A percentile compares a stretch with the other conserved stretches of the same genome.
These are phyloP conservation scores for Cercophora newfieldiana DNA, from an alignment of 495 filamentous ascomycete genomes.

Conservation along the genomic window DNA sequence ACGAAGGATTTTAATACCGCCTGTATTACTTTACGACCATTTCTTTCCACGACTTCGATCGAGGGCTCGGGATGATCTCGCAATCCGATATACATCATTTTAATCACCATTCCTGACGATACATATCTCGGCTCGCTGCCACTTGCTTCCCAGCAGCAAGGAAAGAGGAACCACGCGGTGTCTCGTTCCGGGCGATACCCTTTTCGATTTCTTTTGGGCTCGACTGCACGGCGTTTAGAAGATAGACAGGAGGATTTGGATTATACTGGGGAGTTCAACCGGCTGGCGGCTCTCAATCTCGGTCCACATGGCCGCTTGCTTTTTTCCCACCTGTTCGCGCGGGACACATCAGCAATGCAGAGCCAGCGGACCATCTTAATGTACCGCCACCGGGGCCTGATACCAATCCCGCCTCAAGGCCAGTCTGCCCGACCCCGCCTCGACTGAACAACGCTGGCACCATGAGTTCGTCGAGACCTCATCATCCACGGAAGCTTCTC, in stretches of 20 bases:
- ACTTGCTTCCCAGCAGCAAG: constrained; percentile 44
- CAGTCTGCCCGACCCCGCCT: constrained; percentile 21
- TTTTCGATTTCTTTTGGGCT: constrained; percentile 25
- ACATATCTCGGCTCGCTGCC: constrained; percentile 41
- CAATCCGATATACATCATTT: constrained; percentile 44
- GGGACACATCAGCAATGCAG: constrained; percentile 23
- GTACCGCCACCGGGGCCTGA: constrained; percentile 10
- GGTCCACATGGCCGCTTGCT: constrained; percentile 6
- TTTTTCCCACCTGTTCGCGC: constrained; percentile 19
- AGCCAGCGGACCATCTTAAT: constrained; percentile 21
- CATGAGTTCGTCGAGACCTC: background rate
- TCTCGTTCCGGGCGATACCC: constrained; percentile 23
- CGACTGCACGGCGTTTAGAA: constrained; percentile 38
- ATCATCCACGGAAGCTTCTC: background rate
- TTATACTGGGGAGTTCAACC: constrained; percentile 26
- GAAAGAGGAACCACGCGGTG: constrained; percentile 20
- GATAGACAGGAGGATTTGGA: constrained; percentile 34
- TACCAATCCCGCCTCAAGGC: constrained; percentile 5
- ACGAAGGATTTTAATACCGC: constrained; percentile 32
- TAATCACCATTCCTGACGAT: constrained; percentile 45
- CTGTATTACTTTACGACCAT: constrained; percentile 25
- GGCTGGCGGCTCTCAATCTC: constrained; percentile 17
- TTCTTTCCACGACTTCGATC: background rate
- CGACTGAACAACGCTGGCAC: constrained; percentile 15
- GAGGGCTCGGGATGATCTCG: constrained; percentile 6